phyloP scores from a whole-genome alignment of 2,329 filamentous ascomycete species.

The Dryadomyces quercus-mongolicae region DNA sequence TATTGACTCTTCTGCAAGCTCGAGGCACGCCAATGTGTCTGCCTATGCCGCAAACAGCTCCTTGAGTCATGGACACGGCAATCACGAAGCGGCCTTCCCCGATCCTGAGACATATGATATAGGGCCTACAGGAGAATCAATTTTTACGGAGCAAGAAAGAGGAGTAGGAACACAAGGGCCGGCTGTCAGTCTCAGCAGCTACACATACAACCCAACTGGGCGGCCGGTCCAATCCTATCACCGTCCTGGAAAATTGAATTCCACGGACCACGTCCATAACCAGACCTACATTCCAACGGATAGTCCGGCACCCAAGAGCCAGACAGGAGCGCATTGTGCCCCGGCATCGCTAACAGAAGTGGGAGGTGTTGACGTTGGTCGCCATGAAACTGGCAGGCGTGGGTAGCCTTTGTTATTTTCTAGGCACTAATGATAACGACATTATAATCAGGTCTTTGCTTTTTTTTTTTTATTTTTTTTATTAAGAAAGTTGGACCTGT shows the following conservation, averaged over 20 bases:
- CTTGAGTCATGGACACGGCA: background rate
- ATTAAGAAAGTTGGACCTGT: too few relatives aligned
- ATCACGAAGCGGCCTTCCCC: background rate
- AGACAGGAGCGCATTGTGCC: background rate
- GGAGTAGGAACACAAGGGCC: background rate
- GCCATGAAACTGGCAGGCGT: background rate
- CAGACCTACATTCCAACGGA: background rate
- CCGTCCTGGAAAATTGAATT: background rate
- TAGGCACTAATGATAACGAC: too few relatives aligned
- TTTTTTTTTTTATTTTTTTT: too few relatives aligned
- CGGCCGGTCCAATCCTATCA: background rate
- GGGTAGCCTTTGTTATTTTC: background rate
- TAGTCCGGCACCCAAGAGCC: background rate
- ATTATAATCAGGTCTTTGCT: too few relatives aligned
- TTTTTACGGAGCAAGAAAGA: constrained; percentile 23
- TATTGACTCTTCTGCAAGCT: background rate
- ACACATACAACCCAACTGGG: background rate
- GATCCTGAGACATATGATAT: background rate
- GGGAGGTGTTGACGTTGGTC: background rate
- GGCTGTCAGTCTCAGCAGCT: background rate
- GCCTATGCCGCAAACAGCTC: background rate
- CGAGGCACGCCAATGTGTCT: background rate
- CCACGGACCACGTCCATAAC: background rate
- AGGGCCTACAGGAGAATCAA: background rate
- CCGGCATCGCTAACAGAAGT: background rate